Evolutionary conservation across 2,329 filamentous ascomycete genomes (phyloP), one percentile per base, ranked within the genome.

Genomic region (Colletotrichum echinochloae): DNA sequence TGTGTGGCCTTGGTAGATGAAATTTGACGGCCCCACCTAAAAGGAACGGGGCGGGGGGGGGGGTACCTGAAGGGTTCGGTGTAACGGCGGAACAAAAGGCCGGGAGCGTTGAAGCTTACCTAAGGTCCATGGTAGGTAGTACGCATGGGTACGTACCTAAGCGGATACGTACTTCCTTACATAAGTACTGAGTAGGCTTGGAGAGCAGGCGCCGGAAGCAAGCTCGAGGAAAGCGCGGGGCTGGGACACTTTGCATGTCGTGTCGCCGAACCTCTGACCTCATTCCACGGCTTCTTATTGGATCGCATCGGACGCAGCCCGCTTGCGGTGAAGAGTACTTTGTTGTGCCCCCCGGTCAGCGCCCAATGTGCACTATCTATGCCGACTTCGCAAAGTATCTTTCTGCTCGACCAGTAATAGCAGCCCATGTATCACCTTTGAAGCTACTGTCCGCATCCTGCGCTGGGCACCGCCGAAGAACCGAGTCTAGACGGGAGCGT

Each of bases 1-100:
- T 63, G 68, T 72, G 61, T 30, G 51, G 65, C 60, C 63, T 73
- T 44, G 66, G 68, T 66, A 72, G 73, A 72, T 67, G 71, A 71
- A 72, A 60, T 72, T 72, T 68, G 67, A 68, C 33, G 61, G 70
- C 65, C 66, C 70, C 70, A 72, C 72, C 62, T 51, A 35, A 67
- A 62, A 33, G 23, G 57, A 57, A 56, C 26, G 59, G 65, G 37
- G 52, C 49, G 52, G 52, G n/a, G n/a, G 44, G 8, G 20, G 44
- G 46, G 44, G 52, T 44, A 56, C 30, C 51, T 33, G 44, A 44
- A 60, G 68, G 63, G 67, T 39, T 63, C 65, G 65, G 65, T 37
- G n/a, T 9, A 18, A 7, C 60, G 68, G 68, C 28, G 37, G 26
- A 71, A 71, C 35, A 46, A 70, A 70, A 65, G 23, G n/a, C 60